Base-by-base conservation (phyloP, 371 early-diverging fungal genomes). In the Gilbertella persicaria region DNA sequence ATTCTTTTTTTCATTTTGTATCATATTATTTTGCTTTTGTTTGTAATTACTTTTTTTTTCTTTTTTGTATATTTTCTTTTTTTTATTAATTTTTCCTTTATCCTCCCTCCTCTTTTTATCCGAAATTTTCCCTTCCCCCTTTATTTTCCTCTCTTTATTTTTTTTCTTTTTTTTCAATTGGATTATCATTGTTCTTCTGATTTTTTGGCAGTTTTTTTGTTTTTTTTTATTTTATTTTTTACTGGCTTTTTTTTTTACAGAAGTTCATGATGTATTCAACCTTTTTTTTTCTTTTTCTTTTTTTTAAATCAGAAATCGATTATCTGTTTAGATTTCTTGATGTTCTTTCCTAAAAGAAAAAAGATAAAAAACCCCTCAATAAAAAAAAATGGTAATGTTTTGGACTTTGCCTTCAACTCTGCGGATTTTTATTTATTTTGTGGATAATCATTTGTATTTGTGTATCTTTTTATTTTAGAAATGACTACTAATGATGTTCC, bases 311-410 rank as follows among this genome's bases (percentile, higher is more conserved):
- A 47, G 29, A 3, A 21, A 38, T 53, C 53, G 53, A 45, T 45
- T 53, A 53, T 53, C 45, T 53, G 53, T 45, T 53, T 46, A 47
- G 55, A 47, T 39, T 17, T n/a, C n/a, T 13, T 33, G 33, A 33
- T 33, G n/a, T n/a, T n/a, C n/a, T n/a, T n/a, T n/a, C n/a, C n/a
- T n/a, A n/a, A 53, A 45, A 38, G 20, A 33, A 38, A 45, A 45
- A 39, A 25, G 45, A 45, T 39, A 45, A 28, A 39, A 45, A 39
- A 45, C 19, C 3, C 21, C 44, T 16, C 33, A 43, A 41, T 24
- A 51, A 50, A 41, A 43, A 20, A 40, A n/a, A 10, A 24, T 28
- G 28, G 10, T 10, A 5, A 9, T 35, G 3, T 20, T 26, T 19
- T 33, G 41, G 14, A 33, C 41, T 41, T 14, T 45, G 28, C 9